These are phyloP conservation scores for Neonectria punicea DNA, from an alignment of 2,329 filamentous ascomycete genomes.

Conservation along the genomic window DNA sequence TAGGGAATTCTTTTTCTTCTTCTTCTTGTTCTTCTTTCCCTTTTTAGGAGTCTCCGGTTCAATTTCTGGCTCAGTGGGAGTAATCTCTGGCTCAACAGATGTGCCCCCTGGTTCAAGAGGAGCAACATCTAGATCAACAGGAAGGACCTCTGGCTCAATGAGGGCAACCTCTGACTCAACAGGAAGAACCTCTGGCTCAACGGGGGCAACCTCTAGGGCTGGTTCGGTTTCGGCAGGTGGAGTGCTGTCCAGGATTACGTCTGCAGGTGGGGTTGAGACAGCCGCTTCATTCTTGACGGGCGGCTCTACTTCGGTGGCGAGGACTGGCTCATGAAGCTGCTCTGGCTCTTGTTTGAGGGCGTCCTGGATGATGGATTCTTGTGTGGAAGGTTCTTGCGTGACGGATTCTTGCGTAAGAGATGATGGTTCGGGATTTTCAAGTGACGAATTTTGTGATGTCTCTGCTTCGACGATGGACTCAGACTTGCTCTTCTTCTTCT, in stretches of 20 bases:
- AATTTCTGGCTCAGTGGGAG: constrained; percentile 3
- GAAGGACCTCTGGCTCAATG: constrained; percentile 10
- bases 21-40: constrained; percentile 54
- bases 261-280: not conserved
- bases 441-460: constrained; percentile 9
- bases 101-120: not conserved
- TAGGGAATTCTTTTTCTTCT: constrained; percentile 39
- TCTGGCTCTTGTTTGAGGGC: constrained; percentile 12
- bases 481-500: constrained; percentile 46
- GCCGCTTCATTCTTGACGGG: constrained; percentile 38
- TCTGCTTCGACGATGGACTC: constrained; percentile 30
- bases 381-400: constrained; percentile 4
- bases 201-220: constrained; percentile 8
- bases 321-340: not conserved
- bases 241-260: not conserved
- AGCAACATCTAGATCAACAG: constrained; percentile 8
- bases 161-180: constrained; percentile 13
- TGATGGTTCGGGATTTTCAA: constrained; percentile 23
- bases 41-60: constrained; percentile 30
- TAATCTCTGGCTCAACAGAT: constrained; percentile 14
- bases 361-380: constrained; percentile 9
- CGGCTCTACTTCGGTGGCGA: not conserved
- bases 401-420: constrained; percentile 19
- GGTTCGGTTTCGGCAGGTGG: constrained; percentile 16
- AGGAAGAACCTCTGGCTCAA: not conserved